These are phyloP conservation scores for Punctularia strigosozonata DNA, from an alignment of 768 basidiomycete species.

Conservation along the genomic window DNA sequence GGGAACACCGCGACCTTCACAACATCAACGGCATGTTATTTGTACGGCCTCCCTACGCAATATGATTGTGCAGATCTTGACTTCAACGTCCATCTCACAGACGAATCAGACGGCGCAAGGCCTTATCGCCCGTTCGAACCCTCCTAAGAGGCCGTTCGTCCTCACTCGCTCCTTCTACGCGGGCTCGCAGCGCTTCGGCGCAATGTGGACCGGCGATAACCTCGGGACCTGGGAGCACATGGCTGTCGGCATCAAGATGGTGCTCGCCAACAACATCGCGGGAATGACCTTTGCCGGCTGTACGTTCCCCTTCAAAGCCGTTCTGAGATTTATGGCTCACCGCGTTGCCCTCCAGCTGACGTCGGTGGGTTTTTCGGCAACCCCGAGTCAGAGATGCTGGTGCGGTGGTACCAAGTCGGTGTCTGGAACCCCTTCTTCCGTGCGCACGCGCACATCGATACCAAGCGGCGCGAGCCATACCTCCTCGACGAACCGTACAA, in stretches of 20 bases:
- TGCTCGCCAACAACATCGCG: slow-evolving; percentile 75
- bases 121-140: slow-evolving; percentile 58
- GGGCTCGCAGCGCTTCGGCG: slow-evolving; percentile 90
- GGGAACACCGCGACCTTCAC: slow-evolving; percentile 97
- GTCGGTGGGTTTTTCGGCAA: slow-evolving; percentile 99
- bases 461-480: slow-evolving; percentile 94
- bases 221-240: slow-evolving; percentile 97
- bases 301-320: slow-evolving; percentile 26
- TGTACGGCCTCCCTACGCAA: slow-evolving; percentile 29
- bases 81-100: slow-evolving; percentile 27
- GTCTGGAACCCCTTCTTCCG: slow-evolving; percentile 96
- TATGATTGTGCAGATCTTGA: not conserved
- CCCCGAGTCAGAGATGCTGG: slow-evolving; percentile 87
- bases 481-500: slow-evolving; percentile 85
- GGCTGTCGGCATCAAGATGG: slow-evolving; percentile 88
- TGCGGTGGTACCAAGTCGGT: slow-evolving; percentile 96
- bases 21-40: slow-evolving; percentile 96
- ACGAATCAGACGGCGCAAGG: slow-evolving; percentile 79
- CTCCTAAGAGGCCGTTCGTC: slow-evolving; percentile 84
- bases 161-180: slow-evolving; percentile 92
- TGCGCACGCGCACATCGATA: slow-evolving; percentile 96
- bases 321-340: slow-evolving; percentile 3
- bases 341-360: slow-evolving; percentile 52
- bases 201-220: slow-evolving; percentile 99
- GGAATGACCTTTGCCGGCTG: slow-evolving; percentile 90